Conservation (phyloP, 768 basidiomycete genomes). For the Pleurotus tuber-regium region DNA sequence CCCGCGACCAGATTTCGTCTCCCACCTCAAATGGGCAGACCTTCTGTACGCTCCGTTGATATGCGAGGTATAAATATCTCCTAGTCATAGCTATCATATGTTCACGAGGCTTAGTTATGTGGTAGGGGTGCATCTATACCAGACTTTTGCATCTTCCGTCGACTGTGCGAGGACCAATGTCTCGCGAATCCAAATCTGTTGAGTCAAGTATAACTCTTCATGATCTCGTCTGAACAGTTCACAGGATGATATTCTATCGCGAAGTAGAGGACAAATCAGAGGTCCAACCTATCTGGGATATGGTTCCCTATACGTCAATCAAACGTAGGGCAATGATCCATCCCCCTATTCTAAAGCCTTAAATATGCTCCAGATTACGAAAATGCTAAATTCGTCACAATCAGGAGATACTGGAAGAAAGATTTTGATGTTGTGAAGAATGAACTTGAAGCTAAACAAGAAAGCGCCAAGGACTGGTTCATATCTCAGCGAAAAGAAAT, state of each 20-base stretch:
- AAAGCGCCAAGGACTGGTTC: neutral
- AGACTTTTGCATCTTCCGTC: constrained; percentile 6
- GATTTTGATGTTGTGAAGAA: neutral
- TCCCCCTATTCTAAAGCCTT: neutral
- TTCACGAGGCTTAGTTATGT: neutral
- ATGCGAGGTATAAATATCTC: neutral
- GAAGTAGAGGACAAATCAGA: neutral
- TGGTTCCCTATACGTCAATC: constrained; percentile 9
- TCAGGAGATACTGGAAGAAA: constrained; percentile 6
- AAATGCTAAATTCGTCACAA: constrained; percentile 5
- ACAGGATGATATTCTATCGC: constrained; percentile 6
- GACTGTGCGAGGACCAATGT: constrained; percentile 7
- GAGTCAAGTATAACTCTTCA: neutral
- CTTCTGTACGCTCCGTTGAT: constrained; percentile 6
- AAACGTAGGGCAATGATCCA: neutral
- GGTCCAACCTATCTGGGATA: constrained; percentile 6
- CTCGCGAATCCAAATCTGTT: constrained; percentile 2
- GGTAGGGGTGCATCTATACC: constrained; percentile 2
- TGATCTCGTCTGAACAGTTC: neutral
- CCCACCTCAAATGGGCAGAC: constrained; percentile 3
- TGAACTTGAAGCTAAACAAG: neutral
- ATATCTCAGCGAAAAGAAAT: neutral
- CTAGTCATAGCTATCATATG: neutral
- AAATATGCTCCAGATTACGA: neutral
- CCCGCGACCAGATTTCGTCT: neutral